Evolutionary conservation across 2,329 filamentous ascomycete species (phyloP).

Genomic region (Pseudogymnoascus sp.): DNA sequence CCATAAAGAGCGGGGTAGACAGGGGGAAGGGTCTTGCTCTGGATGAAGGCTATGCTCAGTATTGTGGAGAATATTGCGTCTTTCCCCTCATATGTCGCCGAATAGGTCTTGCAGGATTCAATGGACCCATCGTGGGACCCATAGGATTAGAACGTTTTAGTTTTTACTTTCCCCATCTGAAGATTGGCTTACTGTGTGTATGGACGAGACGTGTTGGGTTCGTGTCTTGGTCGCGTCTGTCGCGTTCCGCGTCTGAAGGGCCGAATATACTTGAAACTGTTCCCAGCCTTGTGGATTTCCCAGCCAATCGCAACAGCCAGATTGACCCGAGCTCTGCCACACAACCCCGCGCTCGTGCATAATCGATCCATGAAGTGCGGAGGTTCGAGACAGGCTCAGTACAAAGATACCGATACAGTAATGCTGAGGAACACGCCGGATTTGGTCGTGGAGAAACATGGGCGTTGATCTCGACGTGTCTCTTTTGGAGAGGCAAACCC

Average conservation of each 20-base stretch:
- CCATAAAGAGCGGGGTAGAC: constrained; percentile 9
- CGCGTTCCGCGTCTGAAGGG: constrained; percentile 8
- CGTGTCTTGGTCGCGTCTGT: constrained; percentile 9
- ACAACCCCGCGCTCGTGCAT: neutral
- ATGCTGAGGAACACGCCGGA: constrained; percentile 7
- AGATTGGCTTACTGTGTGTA: neutral
- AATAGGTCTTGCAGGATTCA: neutral
- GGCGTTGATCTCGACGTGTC: constrained; percentile 8
- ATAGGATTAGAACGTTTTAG: neutral
- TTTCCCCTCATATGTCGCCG: constrained; percentile 6
- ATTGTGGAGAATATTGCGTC: neutral
- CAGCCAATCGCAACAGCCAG: neutral
- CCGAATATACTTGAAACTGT: constrained; percentile 8
- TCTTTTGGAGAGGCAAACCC: constrained; percentile 5
- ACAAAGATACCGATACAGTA: neutral
- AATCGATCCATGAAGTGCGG: constrained; percentile 6
- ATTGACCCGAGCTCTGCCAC: constrained; percentile 3
- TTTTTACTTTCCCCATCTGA: neutral
- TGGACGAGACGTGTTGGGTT: constrained; percentile 4
- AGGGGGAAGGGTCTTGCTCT: constrained; percentile 2
- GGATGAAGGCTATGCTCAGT: neutral
- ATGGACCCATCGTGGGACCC: neutral
- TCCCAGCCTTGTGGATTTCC: constrained; percentile 6
- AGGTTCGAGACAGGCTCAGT: neutral
- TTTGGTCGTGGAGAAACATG: constrained; percentile 8